A percentile compares a stretch with the other conserved stretches of the same genome.
Evolutionary conservation across 495 filamentous ascomycete species (phyloP).

Genomic region (Evansstolkia leycettana): DNA sequence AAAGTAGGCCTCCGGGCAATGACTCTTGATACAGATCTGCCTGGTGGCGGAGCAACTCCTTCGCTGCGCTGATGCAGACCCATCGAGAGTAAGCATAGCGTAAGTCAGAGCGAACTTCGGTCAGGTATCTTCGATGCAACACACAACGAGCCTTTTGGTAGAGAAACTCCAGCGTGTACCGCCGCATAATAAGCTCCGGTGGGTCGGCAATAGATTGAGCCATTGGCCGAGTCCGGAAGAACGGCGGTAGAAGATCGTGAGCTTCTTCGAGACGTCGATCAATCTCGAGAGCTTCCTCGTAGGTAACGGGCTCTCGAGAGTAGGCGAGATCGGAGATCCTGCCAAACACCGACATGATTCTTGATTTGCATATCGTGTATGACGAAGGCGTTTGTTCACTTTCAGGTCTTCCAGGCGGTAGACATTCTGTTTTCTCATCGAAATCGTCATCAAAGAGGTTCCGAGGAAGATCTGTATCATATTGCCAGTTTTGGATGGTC

Average conservation of each 20-base stretch:
- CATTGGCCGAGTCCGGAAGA: conserved; percentile 19
- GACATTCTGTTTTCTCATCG: conserved; percentile 9
- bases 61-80: conserved; percentile 10
- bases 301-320: conserved; percentile 12
- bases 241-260: conserved; percentile 14
- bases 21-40: conserved; percentile 18
- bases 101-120: conserved; percentile 9
- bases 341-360: conserved; percentile 20
- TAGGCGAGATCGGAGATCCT: conserved; percentile 17
- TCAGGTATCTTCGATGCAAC: conserved; percentile 24
- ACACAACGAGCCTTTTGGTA: conserved; percentile 20
- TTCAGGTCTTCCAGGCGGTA: conserved; percentile 19
- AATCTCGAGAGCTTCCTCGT: conserved; percentile 23
- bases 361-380: conserved; percentile 19
- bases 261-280: conserved; percentile 20
- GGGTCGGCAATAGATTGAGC: conserved; percentile 22
- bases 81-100: conserved; percentile 10
- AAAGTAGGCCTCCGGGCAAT: conserved; percentile 13
- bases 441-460: conserved; percentile 24
- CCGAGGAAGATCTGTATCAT: conserved; percentile 18
- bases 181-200: conserved; percentile 23
- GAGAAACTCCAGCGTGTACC: too few relatives aligned
- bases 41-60: conserved; percentile 11
- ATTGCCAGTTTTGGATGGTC: conserved; percentile 15
- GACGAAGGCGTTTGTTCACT: conserved; percentile 17